A percentile compares a stretch with the other conserved stretches of the same genome.
Conservation (phyloP, 148 eudicot species). For the Nepenthes mirabilis region DNA sequence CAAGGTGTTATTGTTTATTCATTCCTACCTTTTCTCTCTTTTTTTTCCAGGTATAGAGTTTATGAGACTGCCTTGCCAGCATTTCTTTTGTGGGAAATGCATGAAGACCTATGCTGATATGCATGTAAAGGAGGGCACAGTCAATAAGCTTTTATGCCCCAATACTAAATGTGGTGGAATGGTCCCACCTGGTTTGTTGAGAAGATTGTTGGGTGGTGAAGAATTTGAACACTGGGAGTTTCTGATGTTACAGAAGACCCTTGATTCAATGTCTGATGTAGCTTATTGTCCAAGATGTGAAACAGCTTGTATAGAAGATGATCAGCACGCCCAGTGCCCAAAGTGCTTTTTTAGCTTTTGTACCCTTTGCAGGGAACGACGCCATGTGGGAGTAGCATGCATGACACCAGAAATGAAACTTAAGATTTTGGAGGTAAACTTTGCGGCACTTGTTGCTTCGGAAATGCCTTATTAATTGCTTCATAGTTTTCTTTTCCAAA, state of each 20-base stretch:
- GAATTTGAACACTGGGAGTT: constrained; percentile 85
- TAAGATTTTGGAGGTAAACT: constrained; percentile 47
- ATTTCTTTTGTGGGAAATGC: constrained; percentile 81
- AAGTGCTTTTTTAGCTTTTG: constrained; percentile 91
- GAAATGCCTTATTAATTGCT: neutral
- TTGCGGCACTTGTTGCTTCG: neutral
- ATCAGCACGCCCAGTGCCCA: constrained; percentile 78
- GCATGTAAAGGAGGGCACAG: constrained; percentile 70
- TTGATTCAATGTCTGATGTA: constrained; percentile 84
- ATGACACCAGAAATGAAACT: constrained; percentile 86
- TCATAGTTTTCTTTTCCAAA: too few relatives aligned
- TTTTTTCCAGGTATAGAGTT: constrained; percentile 59
- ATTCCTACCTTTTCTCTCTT: constrained; percentile 4
- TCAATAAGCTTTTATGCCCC: constrained; percentile 65
- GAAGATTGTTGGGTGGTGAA: constrained; percentile 54
- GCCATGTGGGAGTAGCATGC: constrained; percentile 76
- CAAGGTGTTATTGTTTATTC: constrained; percentile 3
- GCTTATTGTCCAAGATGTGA: constrained; percentile 96
- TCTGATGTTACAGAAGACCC: constrained; percentile 63
- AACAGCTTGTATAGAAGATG: constrained; percentile 81
- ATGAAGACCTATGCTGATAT: constrained; percentile 67
- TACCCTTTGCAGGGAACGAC: constrained; percentile 67
- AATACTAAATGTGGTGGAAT: constrained; percentile 73
- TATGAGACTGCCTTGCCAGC: constrained; percentile 72
- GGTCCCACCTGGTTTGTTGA: constrained; percentile 81